phyloP scores from a whole-genome alignment of 2,329 filamentous ascomycete genomes.

The Aspergillus latus region DNA sequence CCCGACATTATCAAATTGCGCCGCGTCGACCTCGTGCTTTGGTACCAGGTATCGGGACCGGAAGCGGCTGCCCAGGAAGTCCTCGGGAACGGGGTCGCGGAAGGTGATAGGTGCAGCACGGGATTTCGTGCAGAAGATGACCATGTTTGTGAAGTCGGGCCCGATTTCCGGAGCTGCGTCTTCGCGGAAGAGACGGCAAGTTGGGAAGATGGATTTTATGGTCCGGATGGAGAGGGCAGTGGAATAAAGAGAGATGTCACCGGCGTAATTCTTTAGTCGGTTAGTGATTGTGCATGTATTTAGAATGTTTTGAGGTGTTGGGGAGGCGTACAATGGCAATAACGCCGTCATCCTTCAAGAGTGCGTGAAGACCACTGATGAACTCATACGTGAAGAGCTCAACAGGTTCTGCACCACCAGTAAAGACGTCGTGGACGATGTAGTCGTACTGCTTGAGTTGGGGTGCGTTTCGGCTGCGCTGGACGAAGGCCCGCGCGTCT shows the following conservation, averaged over 20 bases:
- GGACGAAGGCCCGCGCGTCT: constrained; percentile 73
- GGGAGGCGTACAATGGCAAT: constrained; percentile 73
- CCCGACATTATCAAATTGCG: constrained; percentile 34
- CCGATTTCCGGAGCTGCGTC: constrained; percentile 55
- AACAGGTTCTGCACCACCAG: constrained; percentile 87
- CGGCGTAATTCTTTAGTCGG: constrained; percentile 74
- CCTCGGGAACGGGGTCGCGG: constrained; percentile 61
- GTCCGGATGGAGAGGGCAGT: constrained; percentile 79
- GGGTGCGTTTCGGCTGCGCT: constrained; percentile 50
- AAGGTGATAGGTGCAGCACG: constrained; percentile 53
- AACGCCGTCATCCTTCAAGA: constrained; percentile 75
- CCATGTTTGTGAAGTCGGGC: constrained; percentile 89
- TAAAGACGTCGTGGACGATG: constrained; percentile 97
- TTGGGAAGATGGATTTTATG: constrained; percentile 78
- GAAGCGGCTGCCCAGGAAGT: constrained; percentile 71
- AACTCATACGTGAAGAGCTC: constrained; percentile 87
- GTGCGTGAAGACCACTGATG: constrained; percentile 64
- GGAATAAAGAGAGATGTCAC: constrained; percentile 75
- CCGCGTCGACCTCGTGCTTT: constrained; percentile 63
- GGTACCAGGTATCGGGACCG: constrained; percentile 71
- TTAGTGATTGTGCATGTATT: constrained; percentile 9
- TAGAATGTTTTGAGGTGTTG: too few species aligned
- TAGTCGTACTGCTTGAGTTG: constrained; percentile 68
- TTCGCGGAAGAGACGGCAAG: constrained; percentile 89
- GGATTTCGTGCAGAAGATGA: constrained; percentile 83